These are phyloP conservation scores for Pholiota adiposa DNA, from an alignment of 1,284 basidiomycete genomes.

Conservation along the genomic window DNA sequence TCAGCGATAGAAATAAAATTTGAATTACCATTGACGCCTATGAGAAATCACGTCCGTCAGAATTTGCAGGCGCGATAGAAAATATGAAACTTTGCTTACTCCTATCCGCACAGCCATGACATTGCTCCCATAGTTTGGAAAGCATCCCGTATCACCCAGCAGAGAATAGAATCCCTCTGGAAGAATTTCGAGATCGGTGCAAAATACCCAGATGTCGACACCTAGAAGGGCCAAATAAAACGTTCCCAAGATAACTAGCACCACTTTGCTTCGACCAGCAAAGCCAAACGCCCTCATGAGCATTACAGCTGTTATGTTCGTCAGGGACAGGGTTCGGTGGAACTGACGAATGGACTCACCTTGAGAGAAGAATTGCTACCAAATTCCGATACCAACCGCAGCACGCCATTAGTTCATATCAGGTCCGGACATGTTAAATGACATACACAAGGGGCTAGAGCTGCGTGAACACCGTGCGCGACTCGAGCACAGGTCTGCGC, in stretches of 20 bases:
- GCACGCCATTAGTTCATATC: not conserved
- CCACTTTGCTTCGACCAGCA: constrained; percentile 30
- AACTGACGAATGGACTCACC: constrained; percentile 17
- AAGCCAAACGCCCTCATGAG: constrained; percentile 42
- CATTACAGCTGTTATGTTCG: constrained; percentile 35
- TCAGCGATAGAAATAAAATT: not conserved
- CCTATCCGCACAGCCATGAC: constrained; percentile 32
- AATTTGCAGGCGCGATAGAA: not conserved
- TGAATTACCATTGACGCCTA: constrained; percentile 25
- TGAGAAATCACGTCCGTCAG: not conserved
- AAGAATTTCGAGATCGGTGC: constrained; percentile 24
- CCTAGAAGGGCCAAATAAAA: constrained; percentile 35
- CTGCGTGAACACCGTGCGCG: constrained; percentile 29
- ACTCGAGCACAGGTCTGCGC: constrained; percentile 27
- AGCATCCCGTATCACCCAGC: constrained; percentile 42
- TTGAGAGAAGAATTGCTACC: constrained; percentile 33
- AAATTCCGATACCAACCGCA: not conserved
- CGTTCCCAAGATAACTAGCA: constrained; percentile 35
- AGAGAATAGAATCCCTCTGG: constrained; percentile 25
- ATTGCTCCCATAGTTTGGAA: constrained; percentile 38
- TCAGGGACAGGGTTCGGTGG: not conserved
- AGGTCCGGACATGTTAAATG: not conserved
- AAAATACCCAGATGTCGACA: constrained; percentile 40
- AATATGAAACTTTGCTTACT: constrained; percentile 28
- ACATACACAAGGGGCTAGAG: constrained; percentile 38